phyloP scores from a whole-genome alignment of 2,329 filamentous ascomycete genomes.

The Thelonectria discophora region DNA sequence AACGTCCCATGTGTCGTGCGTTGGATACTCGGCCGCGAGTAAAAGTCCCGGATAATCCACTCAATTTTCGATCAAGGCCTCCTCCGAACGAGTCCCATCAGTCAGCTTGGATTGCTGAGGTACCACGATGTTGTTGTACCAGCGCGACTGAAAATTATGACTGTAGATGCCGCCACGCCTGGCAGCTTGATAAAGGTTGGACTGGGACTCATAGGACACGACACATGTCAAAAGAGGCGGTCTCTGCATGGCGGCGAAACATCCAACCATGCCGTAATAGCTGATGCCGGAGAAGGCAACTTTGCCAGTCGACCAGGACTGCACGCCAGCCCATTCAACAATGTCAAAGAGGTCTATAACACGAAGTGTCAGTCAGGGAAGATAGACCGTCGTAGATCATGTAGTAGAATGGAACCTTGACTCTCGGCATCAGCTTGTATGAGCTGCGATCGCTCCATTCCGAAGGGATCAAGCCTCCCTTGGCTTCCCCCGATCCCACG shows the following conservation, averaged over 20 bases:
- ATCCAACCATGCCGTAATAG: slow-evolving; percentile 19
- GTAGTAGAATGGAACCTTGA: neutral
- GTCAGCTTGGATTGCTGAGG: slow-evolving; percentile 5
- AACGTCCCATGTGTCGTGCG: neutral
- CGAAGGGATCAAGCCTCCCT: slow-evolving; percentile 17
- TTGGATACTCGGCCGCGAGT: slow-evolving; percentile 4
- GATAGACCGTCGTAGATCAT: too few species aligned
- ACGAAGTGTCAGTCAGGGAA: too few species aligned
- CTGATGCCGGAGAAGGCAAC: slow-evolving; percentile 15
- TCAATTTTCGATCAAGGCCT: slow-evolving; percentile 4
- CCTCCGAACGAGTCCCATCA: slow-evolving; percentile 1
- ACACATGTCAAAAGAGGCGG: slow-evolving; percentile 14
- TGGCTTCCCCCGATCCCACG: slow-evolving; percentile 19
- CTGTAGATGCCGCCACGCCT: slow-evolving; percentile 10
- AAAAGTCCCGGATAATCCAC: slow-evolving; percentile 6
- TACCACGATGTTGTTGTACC: slow-evolving; percentile 13
- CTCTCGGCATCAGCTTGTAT: slow-evolving; percentile 15
- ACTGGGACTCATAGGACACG: slow-evolving; percentile 13
- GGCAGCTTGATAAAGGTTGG: slow-evolving; percentile 7
- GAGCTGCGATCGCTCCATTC: slow-evolving; percentile 1
- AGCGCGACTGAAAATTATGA: slow-evolving; percentile 14
- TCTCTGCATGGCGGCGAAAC: slow-evolving; percentile 14
- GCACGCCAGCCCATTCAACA: slow-evolving; percentile 15
- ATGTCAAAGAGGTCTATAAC: slow-evolving; percentile 16
- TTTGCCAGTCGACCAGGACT: slow-evolving; percentile 11